These are phyloP conservation scores for Picea abies DNA, from an alignment of 83 land plant species.

Conservation along the genomic window DNA sequence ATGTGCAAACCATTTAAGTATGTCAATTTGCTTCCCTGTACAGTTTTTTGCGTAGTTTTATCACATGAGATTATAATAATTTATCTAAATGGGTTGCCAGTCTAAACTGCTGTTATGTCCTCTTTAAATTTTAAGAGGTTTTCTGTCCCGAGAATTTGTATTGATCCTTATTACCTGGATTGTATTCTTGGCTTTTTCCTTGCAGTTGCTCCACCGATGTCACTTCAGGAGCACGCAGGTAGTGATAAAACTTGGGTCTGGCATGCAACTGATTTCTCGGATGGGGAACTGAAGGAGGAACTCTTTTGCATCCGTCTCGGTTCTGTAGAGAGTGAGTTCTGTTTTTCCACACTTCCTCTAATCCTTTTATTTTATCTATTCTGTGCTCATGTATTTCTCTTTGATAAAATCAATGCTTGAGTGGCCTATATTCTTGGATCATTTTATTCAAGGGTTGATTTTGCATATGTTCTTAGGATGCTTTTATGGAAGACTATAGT, in stretches of 20 bases:
- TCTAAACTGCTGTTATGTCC: too few species aligned
- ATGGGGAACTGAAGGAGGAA: slow-evolving; percentile 92
- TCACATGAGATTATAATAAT: background rate
- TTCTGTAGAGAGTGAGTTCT: slow-evolving; percentile 67
- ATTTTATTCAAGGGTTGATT: too few species aligned
- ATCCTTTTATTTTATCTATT: too few species aligned
- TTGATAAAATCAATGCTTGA: too few species aligned
- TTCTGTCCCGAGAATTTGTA: too few species aligned
- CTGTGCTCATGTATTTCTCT: too few species aligned
- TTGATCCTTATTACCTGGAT: background rate
- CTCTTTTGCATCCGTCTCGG: slow-evolving; percentile 76
- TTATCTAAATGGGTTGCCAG: too few species aligned
- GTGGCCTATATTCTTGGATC: too few species aligned
- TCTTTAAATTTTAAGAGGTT: too few species aligned
- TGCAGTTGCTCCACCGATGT: slow-evolving; percentile 53
- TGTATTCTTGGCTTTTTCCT: background rate
- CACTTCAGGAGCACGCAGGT: slow-evolving; percentile 87
- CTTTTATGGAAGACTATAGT: too few species aligned
- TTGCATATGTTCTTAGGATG: too few species aligned
- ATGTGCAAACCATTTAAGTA: slow-evolving; percentile 89
- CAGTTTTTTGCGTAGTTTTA: background rate
- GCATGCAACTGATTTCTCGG: slow-evolving; percentile 90
- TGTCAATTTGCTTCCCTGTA: background rate
- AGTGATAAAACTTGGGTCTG: slow-evolving; percentile 92
- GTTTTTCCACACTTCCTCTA: background rate